phyloP scores from a whole-genome alignment of 768 basidiomycete genomes.

The Suillus luteus region DNA sequence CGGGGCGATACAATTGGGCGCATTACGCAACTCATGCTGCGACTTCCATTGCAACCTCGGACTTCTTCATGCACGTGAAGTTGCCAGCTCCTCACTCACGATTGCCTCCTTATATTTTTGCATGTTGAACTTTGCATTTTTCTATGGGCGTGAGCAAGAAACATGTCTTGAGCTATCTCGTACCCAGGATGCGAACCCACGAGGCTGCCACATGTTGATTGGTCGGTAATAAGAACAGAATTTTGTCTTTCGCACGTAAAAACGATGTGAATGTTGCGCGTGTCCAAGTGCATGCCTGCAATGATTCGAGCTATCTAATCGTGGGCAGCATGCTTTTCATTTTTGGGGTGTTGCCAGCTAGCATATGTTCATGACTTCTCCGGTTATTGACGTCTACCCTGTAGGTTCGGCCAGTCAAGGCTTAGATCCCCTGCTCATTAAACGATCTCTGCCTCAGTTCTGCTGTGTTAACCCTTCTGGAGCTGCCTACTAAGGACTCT shows the following conservation, averaged over 20 bases:
- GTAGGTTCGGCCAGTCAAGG: not conserved
- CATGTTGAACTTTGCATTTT: not conserved
- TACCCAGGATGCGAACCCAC: not conserved
- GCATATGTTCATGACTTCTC: not conserved
- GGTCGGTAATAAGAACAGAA: not conserved
- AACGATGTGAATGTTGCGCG: not conserved
- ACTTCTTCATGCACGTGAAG: slow-evolving; percentile 1
- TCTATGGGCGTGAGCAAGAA: not conserved
- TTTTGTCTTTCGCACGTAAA: slow-evolving; percentile 5
- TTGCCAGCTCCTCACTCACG: not conserved
- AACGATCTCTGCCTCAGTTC: not conserved
- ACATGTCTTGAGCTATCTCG: not conserved
- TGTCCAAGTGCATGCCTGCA: not conserved
- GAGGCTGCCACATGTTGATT: slow-evolving; percentile 3
- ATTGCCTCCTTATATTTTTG: not conserved
- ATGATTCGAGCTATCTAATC: slow-evolving; percentile 8
- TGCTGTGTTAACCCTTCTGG: slow-evolving; percentile 1
- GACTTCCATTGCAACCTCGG: not conserved
- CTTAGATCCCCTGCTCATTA: slow-evolving; percentile 1
- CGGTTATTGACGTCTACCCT: not conserved
- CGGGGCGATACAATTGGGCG: not conserved
- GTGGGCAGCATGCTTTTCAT: slow-evolving; percentile 4
- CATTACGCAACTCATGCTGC: not conserved
- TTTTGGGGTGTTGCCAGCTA: not conserved
- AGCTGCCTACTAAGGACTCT: not conserved